These are phyloP conservation scores for Emiliania huxleyi DNA, from an alignment of 78 protist genomes.

Conservation along the genomic window DNA sequence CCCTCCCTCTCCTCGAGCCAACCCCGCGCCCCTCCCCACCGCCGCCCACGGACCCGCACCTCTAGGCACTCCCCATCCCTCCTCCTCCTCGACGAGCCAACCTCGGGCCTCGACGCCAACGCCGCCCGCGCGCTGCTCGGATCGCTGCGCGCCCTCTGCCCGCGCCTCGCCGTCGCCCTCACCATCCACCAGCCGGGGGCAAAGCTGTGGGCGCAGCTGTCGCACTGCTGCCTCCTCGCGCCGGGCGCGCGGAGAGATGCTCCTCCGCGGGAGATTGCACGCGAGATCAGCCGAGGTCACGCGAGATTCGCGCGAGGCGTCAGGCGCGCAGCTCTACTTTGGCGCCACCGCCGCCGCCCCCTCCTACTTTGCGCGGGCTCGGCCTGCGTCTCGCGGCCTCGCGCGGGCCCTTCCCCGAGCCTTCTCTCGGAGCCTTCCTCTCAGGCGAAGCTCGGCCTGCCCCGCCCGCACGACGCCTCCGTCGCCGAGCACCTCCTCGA, in stretches of 20 bases:
- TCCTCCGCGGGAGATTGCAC: too few relatives aligned
- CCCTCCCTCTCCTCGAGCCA: background rate
- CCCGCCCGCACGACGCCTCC: background rate
- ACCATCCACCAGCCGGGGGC: background rate
- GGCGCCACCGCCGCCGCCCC: background rate
- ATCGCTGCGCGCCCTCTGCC: background rate
- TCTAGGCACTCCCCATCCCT: background rate
- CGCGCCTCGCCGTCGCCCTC: background rate
- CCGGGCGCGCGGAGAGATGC: too few relatives aligned
- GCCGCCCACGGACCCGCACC: background rate
- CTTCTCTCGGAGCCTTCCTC: too few relatives aligned
- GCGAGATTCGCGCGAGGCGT: too few relatives aligned
- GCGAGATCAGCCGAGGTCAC: too few relatives aligned
- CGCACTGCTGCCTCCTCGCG: background rate
- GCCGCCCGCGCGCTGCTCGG: background rate
- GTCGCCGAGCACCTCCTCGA: background rate
- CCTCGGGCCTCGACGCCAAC: slow-evolving; percentile 4
- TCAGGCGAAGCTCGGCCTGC: too few relatives aligned
- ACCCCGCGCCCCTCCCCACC: too few relatives aligned
- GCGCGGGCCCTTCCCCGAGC: too few relatives aligned
- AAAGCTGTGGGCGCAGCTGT: background rate
- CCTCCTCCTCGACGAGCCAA: slow-evolving; percentile 26
- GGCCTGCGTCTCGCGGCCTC: background rate
- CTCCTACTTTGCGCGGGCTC: background rate
- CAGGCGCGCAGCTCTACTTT: background rate